These are phyloP conservation scores for Veloboletus limbatus DNA, from an alignment of 1,284 basidiomycete genomes.

Conservation along the genomic window DNA sequence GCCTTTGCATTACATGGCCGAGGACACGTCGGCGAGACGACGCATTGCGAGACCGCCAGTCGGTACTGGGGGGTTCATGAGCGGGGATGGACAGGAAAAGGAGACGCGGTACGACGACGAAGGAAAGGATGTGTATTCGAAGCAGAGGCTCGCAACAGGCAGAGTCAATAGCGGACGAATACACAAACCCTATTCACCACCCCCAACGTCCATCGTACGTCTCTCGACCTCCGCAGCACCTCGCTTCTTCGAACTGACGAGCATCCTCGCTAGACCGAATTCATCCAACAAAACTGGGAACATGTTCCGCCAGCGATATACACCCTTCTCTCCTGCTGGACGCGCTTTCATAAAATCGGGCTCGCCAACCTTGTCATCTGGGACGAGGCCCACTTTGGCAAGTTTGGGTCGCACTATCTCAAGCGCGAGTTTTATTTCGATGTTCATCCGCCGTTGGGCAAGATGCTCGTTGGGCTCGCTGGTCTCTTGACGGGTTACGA, in stretches of 20 bases:
- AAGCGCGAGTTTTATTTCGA: conserved; percentile 96
- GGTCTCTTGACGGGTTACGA: conserved; percentile 91
- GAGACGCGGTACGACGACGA: conserved; percentile 54
- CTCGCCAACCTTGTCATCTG: conserved; percentile 86
- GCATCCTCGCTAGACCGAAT: conserved; percentile 56
- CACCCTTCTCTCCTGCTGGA: conserved; percentile 91
- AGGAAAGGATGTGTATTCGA: conserved; percentile 73
- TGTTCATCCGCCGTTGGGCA: conserved; percentile 97
- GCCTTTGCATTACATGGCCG: conserved; percentile 68
- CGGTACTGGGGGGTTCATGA: conserved; percentile 35
- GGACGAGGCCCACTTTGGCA: conserved; percentile 99
- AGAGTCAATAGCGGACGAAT: conserved; percentile 60
- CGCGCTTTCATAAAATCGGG: conserved; percentile 94
- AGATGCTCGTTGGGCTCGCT: conserved; percentile 96
- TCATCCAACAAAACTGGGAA: conserved; percentile 80
- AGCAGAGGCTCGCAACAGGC: conserved; percentile 46
- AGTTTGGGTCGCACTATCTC: conserved; percentile 95
- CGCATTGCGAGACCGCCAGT: conserved; percentile 49
- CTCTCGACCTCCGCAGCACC: conserved; percentile 11
- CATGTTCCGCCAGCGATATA: conserved; percentile 83
- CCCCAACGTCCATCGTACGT: conserved; percentile 69
- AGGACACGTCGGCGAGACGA: conserved; percentile 62
- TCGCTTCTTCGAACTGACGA: conserved; percentile 1
- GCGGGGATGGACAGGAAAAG: conserved; percentile 38
- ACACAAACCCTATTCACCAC: conserved; percentile 58